These are phyloP conservation scores for Mycena galericulata DNA, from an alignment of 768 basidiomycete species.

Conservation along the genomic window DNA sequence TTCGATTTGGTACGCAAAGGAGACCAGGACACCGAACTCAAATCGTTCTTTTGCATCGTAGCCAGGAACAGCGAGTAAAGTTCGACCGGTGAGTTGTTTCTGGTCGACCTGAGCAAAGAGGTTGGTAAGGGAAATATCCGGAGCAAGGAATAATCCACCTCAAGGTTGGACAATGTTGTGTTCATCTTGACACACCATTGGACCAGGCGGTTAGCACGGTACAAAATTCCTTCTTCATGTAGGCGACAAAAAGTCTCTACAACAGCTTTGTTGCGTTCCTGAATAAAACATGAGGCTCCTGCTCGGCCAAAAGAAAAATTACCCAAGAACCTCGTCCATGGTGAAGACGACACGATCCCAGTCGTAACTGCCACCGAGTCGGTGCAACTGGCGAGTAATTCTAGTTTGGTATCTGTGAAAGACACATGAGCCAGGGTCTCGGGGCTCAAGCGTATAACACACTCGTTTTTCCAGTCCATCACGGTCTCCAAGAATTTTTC, in stretches of 20 bases:
- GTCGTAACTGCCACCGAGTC: slow-evolving; percentile 94
- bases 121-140: background rate
- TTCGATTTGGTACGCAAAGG: slow-evolving; percentile 95
- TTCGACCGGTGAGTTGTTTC: slow-evolving; percentile 87
- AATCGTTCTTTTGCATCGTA: slow-evolving; percentile 96
- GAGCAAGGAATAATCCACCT: slow-evolving; percentile 60
- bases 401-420: slow-evolving; percentile 85
- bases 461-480: slow-evolving; percentile 98
- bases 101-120: slow-evolving; percentile 80
- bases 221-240: slow-evolving; percentile 92
- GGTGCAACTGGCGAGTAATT: slow-evolving; percentile 88
- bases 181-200: slow-evolving; percentile 98
- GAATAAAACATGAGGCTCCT: background rate
- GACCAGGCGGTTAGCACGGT: slow-evolving; percentile 95
- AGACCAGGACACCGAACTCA: slow-evolving; percentile 96
- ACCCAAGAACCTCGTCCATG: slow-evolving; percentile 80
- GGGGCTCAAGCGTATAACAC: slow-evolving; percentile 45
- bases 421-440: background rate
- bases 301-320: background rate
- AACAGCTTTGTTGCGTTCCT: slow-evolving; percentile 88
- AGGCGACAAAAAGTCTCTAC: slow-evolving; percentile 91
- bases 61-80: slow-evolving; percentile 90
- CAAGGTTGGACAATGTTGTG: slow-evolving; percentile 97
- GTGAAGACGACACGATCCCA: slow-evolving; percentile 97
- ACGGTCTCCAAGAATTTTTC: slow-evolving; percentile 92